These are phyloP conservation scores for Onygena corvina DNA, from an alignment of 2,329 filamentous ascomycete genomes.

Conservation along the genomic window DNA sequence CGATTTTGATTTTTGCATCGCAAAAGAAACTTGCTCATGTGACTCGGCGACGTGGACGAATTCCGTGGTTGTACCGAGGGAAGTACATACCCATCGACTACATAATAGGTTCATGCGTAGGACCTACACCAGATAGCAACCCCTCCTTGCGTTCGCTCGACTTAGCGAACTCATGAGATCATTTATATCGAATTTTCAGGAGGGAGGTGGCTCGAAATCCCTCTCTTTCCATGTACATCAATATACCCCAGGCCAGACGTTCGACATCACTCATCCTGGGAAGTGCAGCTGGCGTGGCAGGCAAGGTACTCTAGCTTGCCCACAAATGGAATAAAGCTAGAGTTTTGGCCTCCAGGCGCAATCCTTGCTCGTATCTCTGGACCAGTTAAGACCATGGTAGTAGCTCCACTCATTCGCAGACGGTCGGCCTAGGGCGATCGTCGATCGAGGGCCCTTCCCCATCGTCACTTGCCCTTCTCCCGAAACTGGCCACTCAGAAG, in stretches of 20 bases:
- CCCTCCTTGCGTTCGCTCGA: too few species aligned
- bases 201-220: too few species aligned
- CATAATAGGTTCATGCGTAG: too few species aligned
- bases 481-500: background rate
- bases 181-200: too few species aligned
- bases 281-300: background rate
- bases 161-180: too few species aligned
- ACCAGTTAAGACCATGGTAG: background rate
- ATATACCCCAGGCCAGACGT: too few species aligned
- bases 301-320: slow-evolving; percentile 5
- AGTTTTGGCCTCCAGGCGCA: background rate
- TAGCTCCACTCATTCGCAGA: background rate
- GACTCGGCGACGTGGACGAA: background rate
- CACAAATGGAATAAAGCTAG: slow-evolving; percentile 5
- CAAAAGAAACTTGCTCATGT: slow-evolving; percentile 4
- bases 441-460: background rate
- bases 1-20: background rate
- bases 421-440: slow-evolving; percentile 2
- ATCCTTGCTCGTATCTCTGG: slow-evolving; percentile 2
- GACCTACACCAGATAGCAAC: too few species aligned
- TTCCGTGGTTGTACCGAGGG: too few species aligned
- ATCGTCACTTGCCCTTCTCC: background rate
- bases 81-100: background rate
- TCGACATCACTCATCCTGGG: background rate
- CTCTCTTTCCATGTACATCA: background rate